phyloP scores from a whole-genome alignment of 176 grass and related monocot species.

The Tuctoria greenei region DNA sequence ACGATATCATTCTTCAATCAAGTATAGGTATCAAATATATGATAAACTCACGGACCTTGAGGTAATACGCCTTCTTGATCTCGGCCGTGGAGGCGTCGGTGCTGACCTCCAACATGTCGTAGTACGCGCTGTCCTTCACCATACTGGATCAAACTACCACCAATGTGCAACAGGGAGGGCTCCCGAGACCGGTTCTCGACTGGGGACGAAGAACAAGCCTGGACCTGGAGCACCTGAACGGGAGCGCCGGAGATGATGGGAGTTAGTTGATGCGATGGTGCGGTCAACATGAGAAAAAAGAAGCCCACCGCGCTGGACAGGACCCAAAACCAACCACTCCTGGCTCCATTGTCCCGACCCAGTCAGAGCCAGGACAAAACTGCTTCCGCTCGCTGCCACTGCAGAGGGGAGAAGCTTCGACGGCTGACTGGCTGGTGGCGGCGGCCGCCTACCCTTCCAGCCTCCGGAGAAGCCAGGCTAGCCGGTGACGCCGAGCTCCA shows the following conservation, averaged over 20 bases:
- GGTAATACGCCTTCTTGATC: conserved; percentile 97
- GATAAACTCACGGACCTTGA: conserved; percentile 52
- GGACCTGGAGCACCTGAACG: conserved; percentile 11
- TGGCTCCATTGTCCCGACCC: not conserved
- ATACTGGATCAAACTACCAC: conserved; percentile 31
- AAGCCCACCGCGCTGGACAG: not conserved
- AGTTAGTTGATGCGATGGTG: conserved; percentile 22
- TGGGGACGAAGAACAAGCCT: not conserved
- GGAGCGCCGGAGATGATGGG: not conserved
- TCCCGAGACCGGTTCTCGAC: conserved; percentile 20
- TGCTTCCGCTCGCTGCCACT: not conserved
- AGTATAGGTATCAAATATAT: too few relatives aligned
- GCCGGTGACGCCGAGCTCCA: not conserved
- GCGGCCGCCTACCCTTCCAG: not conserved
- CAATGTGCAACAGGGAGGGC: not conserved
- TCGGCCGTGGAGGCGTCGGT: conserved; percentile 69
- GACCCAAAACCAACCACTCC: not conserved
- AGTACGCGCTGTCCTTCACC: conserved; percentile 73
- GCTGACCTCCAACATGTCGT: conserved; percentile 74
- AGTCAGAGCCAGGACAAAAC: not conserved
- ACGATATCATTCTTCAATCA: not conserved
- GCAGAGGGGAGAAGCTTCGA: not conserved
- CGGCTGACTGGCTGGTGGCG: not conserved
- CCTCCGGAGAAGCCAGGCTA: not conserved
- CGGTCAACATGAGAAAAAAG: conserved; percentile 35